phyloP scores from a whole-genome alignment of 208 protist species.

The Crithidia fasciculata region DNA sequence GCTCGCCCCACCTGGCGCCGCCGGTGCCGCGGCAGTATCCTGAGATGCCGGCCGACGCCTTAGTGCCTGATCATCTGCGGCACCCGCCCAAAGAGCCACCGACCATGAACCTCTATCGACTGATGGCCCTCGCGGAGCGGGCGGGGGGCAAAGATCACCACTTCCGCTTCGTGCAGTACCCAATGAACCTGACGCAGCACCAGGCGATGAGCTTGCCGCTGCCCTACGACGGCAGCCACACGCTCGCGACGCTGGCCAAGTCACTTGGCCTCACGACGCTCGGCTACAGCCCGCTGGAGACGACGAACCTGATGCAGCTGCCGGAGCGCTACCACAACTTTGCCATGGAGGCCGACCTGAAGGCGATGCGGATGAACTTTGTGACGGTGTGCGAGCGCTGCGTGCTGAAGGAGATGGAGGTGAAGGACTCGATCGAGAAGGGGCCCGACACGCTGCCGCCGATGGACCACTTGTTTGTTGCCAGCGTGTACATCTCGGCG shows the following conservation, averaged over 20 bases:
- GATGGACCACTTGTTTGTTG: conserved; percentile 81
- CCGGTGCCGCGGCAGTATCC: conserved; percentile 78
- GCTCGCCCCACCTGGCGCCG: conserved; percentile 74
- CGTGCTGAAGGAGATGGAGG: conserved; percentile 89
- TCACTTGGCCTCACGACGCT: conserved; percentile 75
- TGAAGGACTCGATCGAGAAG: conserved; percentile 86
- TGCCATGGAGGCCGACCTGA: conserved; percentile 81
- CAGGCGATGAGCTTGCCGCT: conserved; percentile 80
- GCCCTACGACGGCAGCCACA: conserved; percentile 86
- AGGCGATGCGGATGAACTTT: conserved; percentile 87
- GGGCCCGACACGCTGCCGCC: conserved; percentile 76
- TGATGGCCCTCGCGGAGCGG: conserved; percentile 70
- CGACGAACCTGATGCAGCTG: conserved; percentile 83
- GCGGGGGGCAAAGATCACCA: conserved; percentile 72
- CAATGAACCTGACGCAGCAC: conserved; percentile 83
- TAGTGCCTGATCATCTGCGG: conserved; percentile 80
- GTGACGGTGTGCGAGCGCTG: conserved; percentile 83
- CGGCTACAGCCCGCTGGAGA: conserved; percentile 84
- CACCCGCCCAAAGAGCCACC: conserved; percentile 45
- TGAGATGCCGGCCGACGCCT: conserved; percentile 71
- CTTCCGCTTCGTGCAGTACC: conserved; percentile 89
- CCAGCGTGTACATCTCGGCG: conserved; percentile 74
- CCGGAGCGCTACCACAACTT: conserved; percentile 92
- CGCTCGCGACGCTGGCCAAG: conserved; percentile 67
- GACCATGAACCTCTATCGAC: conserved; percentile 78